Base-by-base conservation (phyloP, 371 early-diverging fungal genomes). In the Nematocida minor region DNA sequence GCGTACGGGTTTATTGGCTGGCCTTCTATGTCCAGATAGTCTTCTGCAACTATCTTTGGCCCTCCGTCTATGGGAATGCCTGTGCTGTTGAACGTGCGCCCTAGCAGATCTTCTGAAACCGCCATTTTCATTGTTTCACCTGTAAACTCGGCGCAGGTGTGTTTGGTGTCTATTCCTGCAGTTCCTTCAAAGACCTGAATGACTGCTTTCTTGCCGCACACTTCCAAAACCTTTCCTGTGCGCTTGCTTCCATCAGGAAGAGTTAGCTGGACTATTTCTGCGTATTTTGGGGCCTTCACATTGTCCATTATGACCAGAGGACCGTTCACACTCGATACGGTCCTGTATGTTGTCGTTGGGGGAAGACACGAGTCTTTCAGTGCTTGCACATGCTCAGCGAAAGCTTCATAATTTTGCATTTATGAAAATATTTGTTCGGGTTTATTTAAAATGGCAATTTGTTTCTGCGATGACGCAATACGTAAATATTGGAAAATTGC, bases 151-250 rank as follows among this genome's bases (percentile, higher is more conserved):
- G 93, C 94, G 54, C 92, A 91, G 27, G 97, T 96, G 48, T 90
- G 88, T 86, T 94, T 95, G 60, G 93, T 91, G 86, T 99, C 98
- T 68, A 99, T 91, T 63, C 98, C 99, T 16, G 93, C 82, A 2
- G 97, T 99, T 48, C 99, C 98, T 87, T 99, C 98, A 85, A 97
- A 99, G 60, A 97, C 96, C 88, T 99, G 98, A 66, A 99, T 94
- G 55, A 99, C 89, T 25, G 97, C 99, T 79, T 91, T 91, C 84
- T 93, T 94, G 67, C 99, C 99, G 82, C 90, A 90, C 48, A 97
- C 94, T 87, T 99, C 99, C 49, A 97, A 88, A 49, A 97, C 97
- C 84, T 99, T 96, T 69, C 99, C 99, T 34, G 93, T 89, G 81
- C 97, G 91, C 81, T 89, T 89, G 57, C 91, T 88, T 38, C 96